phyloP scores from a whole-genome alignment of 352 stramenopile genomes.

The Pythium vanterpoolii region DNA sequence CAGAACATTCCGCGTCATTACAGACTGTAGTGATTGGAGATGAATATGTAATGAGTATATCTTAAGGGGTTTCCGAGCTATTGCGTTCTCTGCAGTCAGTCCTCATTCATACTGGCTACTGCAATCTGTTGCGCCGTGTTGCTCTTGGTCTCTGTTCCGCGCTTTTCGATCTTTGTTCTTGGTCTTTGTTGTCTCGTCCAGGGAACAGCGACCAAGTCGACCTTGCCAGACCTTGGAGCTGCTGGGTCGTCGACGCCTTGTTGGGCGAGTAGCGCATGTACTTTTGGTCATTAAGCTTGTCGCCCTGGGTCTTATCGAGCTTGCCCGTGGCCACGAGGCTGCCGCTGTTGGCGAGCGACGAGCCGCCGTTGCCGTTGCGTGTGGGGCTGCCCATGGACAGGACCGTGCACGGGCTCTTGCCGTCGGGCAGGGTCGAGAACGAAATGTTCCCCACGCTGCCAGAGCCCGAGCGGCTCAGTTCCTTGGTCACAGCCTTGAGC shows the following conservation, averaged over 20 bases:
- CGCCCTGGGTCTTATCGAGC: constrained; percentile 58
- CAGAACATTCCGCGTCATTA: constrained; percentile 2
- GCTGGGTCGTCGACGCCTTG: constrained; percentile 36
- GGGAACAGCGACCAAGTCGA: too few relatives aligned
- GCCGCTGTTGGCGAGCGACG: constrained; percentile 11
- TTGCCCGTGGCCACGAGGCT: constrained; percentile 32
- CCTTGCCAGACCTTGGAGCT: constrained; percentile 60
- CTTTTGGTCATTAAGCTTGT: constrained; percentile 76
- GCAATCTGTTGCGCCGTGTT: too few relatives aligned
- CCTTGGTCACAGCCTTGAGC: constrained; percentile 25
- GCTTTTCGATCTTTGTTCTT: constrained; percentile 1
- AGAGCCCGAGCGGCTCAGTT: constrained; percentile 16
- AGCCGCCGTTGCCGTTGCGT: not conserved
- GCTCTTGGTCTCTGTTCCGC: not conserved
- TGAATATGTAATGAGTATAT: not conserved
- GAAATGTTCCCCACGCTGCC: constrained; percentile 21
- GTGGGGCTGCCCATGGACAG: constrained; percentile 13
- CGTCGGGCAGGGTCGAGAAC: constrained; percentile 19
- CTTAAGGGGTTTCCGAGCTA: too few relatives aligned
- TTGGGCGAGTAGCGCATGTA: constrained; percentile 51
- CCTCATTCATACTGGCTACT: too few relatives aligned
- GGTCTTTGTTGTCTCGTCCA: too few relatives aligned
- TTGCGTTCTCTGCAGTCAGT: too few relatives aligned
- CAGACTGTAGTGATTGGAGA: not conserved
- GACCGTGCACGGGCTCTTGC: constrained; percentile 26